A percentile compares a stretch with the other conserved stretches of the same genome.
Conservation (phyloP, 2,329 filamentous ascomycete species). For the Colletotrichum phormii region DNA sequence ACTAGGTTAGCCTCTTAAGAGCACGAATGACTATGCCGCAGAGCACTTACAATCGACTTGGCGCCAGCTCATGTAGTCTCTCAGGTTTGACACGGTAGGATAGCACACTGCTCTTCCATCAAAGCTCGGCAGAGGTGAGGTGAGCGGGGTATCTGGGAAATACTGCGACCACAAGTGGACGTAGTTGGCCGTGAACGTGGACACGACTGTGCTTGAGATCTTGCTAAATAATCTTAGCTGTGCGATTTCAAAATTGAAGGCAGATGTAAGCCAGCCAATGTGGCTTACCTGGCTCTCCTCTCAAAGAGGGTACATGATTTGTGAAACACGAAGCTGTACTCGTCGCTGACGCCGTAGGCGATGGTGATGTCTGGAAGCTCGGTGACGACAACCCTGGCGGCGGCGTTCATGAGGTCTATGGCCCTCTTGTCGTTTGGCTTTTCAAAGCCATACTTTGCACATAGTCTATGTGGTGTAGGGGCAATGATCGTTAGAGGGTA, state of each 20-base stretch:
- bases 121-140: constrained; percentile 85
- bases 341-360: constrained; percentile 94
- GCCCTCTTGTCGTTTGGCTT: constrained; percentile 94
- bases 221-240: constrained; percentile 69
- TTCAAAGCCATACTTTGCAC: constrained; percentile 83
- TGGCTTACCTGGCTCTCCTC: constrained; percentile 76
- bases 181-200: constrained; percentile 94
- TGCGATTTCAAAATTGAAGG: neutral
- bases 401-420: constrained; percentile 92
- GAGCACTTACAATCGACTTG: constrained; percentile 86
- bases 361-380: constrained; percentile 88
- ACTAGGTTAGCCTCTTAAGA: constrained; percentile 31
- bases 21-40: neutral
- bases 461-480: constrained; percentile 71
- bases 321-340: constrained; percentile 94
- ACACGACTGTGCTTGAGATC: constrained; percentile 89
- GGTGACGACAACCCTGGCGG: constrained; percentile 85
- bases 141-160: constrained; percentile 78
- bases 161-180: constrained; percentile 81
- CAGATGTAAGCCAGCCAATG: too few relatives aligned
- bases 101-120: constrained; percentile 94
- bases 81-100: constrained; percentile 82
- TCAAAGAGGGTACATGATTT: constrained; percentile 87
- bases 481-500: neutral
- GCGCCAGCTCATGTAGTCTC: constrained; percentile 97